Conservation (phyloP, 2,329 filamentous ascomycete species). For the Coleophoma crateriformis region DNA sequence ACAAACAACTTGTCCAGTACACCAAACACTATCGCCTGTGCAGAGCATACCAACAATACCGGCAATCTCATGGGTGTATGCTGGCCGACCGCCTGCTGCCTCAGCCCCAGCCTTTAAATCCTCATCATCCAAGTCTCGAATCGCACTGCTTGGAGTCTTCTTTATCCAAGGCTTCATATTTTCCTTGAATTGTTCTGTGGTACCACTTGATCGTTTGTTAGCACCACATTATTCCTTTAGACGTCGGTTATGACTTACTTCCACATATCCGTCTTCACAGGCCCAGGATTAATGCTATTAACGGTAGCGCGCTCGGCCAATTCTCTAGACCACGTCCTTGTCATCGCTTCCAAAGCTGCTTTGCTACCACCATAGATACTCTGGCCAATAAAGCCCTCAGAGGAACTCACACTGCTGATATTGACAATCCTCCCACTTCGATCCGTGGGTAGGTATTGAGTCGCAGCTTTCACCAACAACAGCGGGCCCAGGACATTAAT, state of each 20-base stretch:
- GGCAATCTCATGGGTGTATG: constrained; percentile 65
- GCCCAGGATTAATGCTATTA: constrained; percentile 61
- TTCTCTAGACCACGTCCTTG: constrained; percentile 61
- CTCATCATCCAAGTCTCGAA: constrained; percentile 56
- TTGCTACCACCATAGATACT: constrained; percentile 62
- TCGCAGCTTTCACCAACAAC: constrained; percentile 67
- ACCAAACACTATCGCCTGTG: constrained; percentile 66
- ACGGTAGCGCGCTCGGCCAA: constrained; percentile 56
- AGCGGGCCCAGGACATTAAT: constrained; percentile 81
- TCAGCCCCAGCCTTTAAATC: constrained; percentile 54
- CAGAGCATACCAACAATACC: constrained; percentile 75
- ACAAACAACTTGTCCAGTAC: constrained; percentile 73
- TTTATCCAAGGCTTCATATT: constrained; percentile 55
- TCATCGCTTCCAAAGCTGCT: constrained; percentile 63
- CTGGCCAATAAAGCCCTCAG: constrained; percentile 51
- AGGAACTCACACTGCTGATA: constrained; percentile 51
- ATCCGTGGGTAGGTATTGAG: constrained; percentile 64
- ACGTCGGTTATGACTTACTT: constrained; percentile 9
- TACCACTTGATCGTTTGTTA: constrained; percentile 24
- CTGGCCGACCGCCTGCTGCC: constrained; percentile 51
- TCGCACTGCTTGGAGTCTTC: constrained; percentile 58
- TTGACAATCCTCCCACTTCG: constrained; percentile 61
- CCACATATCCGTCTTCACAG: constrained; percentile 64
- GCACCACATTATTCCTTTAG: background rate
- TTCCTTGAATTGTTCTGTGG: constrained; percentile 50